Evolutionary conservation across 2,329 filamentous ascomycete genomes (phyloP), one percentile per base, ranked within the genome.

Genomic region (Tolypocladium amazonense): DNA sequence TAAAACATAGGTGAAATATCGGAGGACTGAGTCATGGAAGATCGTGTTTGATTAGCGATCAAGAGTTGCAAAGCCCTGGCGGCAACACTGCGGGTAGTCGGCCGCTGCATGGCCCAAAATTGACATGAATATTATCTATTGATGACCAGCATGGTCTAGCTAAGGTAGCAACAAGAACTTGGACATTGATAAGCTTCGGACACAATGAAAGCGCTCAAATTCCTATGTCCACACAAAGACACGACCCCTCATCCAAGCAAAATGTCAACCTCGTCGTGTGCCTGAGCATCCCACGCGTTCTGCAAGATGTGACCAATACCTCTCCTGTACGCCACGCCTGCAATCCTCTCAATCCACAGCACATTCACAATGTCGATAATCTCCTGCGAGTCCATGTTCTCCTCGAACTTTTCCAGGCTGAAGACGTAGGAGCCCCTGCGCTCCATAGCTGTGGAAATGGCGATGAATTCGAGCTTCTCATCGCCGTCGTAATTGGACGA

Each of bases 351-450:
- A 23, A 79, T 72, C 76, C 76, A 79, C 38, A 79, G 63, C 45
- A 79, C 76, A 35, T 79, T 79, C 23, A 78, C 73, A 65, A 78
- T 74, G 60, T 79, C 76, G 35, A 80, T 67, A 38, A 71, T 69
- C 38, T 75, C 75, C 58, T 79, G 75, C 1, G 67, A 66, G 60
- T 77, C 74, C 68, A 73, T 73, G 56, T 74, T 69, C 60, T 77
- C 76, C 47, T 72, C 70, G 59, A 77, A 77, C 23, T 69, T 68
- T 18, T 76, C 75, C 25, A 68, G 62, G 18, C 73, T 72, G 45
- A 77, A 76, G 1, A 76, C 70, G 52, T 74, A 71, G 6, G 75
- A 76, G 3, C 73, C 74, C n/a, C 70, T 66, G n/a, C 75, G 70
- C 69, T 78, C 76, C 62, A 70, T 73, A 3, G 71, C 74, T 12